Percentiles rank a stretch among this genome's conserved stretches.
Evolutionary conservation across 164 flowering plant species (phyloP).

Genomic region (Berberis thunbergii): DNA sequence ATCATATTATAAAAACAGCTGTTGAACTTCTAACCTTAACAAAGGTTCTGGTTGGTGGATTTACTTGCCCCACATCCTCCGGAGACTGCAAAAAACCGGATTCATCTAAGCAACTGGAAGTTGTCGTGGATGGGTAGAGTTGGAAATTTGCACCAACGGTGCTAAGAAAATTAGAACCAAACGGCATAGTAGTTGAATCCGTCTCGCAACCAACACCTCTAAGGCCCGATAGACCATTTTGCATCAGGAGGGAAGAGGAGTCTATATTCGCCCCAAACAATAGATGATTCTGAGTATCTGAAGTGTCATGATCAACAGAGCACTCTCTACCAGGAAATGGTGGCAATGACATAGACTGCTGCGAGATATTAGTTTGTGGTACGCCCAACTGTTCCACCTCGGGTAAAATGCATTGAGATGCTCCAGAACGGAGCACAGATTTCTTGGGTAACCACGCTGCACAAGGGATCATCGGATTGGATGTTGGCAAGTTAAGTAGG

Average conservation of each 20-base stretch:
- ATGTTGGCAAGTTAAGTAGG: constrained; percentile 42
- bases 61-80: constrained; percentile 57
- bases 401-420: constrained; percentile 34
- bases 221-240: constrained; percentile 54
- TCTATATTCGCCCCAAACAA: constrained; percentile 84
- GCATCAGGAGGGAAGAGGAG: constrained; percentile 63
- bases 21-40: constrained; percentile 52
- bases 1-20: too few relatives aligned
- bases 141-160: constrained; percentile 46
- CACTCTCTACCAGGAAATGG: constrained; percentile 88
- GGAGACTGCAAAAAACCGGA: constrained; percentile 75
- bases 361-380: constrained; percentile 35
- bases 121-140: constrained; percentile 48
- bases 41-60: constrained; percentile 64
- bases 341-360: constrained; percentile 49
- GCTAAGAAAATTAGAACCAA: constrained; percentile 48
- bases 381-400: constrained; percentile 49
- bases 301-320: constrained; percentile 45
- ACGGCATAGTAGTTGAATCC: constrained; percentile 50
- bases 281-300: constrained; percentile 61
- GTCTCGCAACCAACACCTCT: constrained; percentile 47
- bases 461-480: constrained; percentile 30
- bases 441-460: constrained; percentile 62
- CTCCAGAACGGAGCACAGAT: constrained; percentile 38
- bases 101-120: constrained; percentile 68